A percentile compares a stretch with the other conserved stretches of the same genome.
These are phyloP conservation scores for Acephala macrosclerotiorum DNA, from an alignment of 2,329 filamentous ascomycete species.

Conservation along the genomic window DNA sequence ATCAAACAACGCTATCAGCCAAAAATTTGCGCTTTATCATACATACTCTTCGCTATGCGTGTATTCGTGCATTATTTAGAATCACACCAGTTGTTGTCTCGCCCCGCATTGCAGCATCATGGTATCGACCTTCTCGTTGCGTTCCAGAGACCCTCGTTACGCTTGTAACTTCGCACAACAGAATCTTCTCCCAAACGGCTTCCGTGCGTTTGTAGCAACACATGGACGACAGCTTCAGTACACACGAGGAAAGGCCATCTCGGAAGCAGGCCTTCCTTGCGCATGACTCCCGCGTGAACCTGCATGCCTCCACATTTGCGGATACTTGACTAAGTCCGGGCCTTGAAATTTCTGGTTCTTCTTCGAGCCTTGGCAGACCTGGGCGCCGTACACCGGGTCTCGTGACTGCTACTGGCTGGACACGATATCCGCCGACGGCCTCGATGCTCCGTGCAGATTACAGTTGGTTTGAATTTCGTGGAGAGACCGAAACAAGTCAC, in stretches of 20 bases:
- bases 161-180: conserved; percentile 15
- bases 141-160: neutral
- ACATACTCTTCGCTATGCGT: neutral
- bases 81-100: neutral
- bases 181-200: conserved; percentile 16
- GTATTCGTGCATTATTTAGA: neutral
- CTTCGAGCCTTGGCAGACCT: conserved; percentile 1
- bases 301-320: conserved; percentile 22
- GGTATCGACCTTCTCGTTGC: conserved; percentile 5
- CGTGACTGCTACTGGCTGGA: neutral
- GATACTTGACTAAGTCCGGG: conserved; percentile 8
- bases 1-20: conserved; percentile 1
- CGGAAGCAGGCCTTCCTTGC: conserved; percentile 16
- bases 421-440: neutral
- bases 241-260: conserved; percentile 11
- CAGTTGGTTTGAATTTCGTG: neutral
- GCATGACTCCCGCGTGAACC: conserved; percentile 21
- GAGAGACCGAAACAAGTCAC: neutral
- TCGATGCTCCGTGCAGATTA: neutral
- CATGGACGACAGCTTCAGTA: conserved; percentile 15
- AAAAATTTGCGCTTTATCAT: neutral
- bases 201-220: conserved; percentile 11
- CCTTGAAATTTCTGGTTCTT: conserved; percentile 11
- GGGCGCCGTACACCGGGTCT: neutral
- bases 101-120: neutral